Evolutionary conservation across 768 basidiomycete species (phyloP), one percentile per base, ranked within the genome.

Genomic region (Suillus subalutaceus): DNA sequence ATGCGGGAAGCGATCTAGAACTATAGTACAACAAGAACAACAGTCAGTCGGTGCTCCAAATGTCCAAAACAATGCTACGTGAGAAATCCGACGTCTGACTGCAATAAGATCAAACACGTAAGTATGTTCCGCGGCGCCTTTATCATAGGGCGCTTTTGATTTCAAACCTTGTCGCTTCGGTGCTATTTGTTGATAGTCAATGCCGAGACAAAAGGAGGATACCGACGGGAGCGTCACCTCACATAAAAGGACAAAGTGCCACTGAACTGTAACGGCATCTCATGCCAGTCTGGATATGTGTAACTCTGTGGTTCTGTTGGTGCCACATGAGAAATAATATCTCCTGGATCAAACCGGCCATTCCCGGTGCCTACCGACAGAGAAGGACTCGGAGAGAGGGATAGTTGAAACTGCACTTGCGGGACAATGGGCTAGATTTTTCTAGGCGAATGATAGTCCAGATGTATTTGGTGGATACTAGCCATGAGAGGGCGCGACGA

Each of bases 231-330:
- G 52, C 50, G 26, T 10, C 41, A 30, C 41, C 26, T 41, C 10
- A 26, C 37, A 56, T 15, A 8, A 70, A 63, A 40, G 72, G 70
- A 70, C 86, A 86, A 32, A 80, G 73, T 32, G 82, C 76, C 43
- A 82, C 62, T 23, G 79, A 82, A 65, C 76, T 77, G 15, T 16
- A 35, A 83, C 83, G 23, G 87, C 88, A 70, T 85, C 79, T 86
- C 89, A 92, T 58, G 86, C 80, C 26, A 48, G 69, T 87, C 76
- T 30, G 86, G 89, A 72, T 91, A 91, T 58, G 73, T 78, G 71
- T 90, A 92, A 12, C 89, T 90, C 59, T 81, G 76, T 56, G 91
- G 81, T 38, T 85, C 80, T 23, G 85, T 87, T 72, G 83, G 87
- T 30, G 86, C 88, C 32, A 78, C 73, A 23, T 2, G 12, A n/a